Evolutionary conservation across 2,329 filamentous ascomycete species (phyloP), one percentile per base, ranked within the genome.

Genomic region (Sordariomycetes sp.): DNA sequence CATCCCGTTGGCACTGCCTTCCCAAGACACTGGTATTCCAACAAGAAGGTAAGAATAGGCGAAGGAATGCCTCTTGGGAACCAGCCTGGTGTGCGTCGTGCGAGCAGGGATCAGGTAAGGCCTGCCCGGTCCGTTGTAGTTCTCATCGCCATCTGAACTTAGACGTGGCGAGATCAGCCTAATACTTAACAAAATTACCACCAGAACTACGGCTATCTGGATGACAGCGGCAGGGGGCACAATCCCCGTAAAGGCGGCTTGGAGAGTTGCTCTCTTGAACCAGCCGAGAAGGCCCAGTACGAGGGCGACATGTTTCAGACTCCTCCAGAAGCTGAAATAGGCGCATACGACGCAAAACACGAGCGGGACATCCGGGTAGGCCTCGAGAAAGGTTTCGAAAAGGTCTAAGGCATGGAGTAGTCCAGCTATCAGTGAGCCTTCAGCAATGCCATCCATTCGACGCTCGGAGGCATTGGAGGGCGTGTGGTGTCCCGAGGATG

Each of bases 41-140:
- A 78, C 74, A 30, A 79, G 64, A 2, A 87, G 67, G 50, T 86
- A 86, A 0, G 79, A 77, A 49, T 86, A 85, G 1, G 63, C 63
- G 47, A 88, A 87, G 0, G 68, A 68, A 49, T 86, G 78, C 38
- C 69, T 73, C 47, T 75, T 67, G 0, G 82, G 82, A 37, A 80
- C 77, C n/a, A 81, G 50, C 14, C 82, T 66, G 4, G 70, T 61
- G 50, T 87, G 82, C 3, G 68, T 76, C 11, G 77, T 84, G 29
- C 60, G 64, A 45, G 75, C 76, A 7, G 80, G 79, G 27, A 86
- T 72, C 10, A 87, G 56, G 36, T 75, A 55, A 4, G 73, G 68
- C n/a, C 35, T 37, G 23, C 37, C 37, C 11, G 31, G 32, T 12
- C 42, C 39, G 6, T 34, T 25, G 15, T 16, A 16, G 15, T 16